These are phyloP conservation scores for Stagonosporopsis cucurbitacearum DNA, from an alignment of 2,329 filamentous ascomycete species.

Conservation along the genomic window DNA sequence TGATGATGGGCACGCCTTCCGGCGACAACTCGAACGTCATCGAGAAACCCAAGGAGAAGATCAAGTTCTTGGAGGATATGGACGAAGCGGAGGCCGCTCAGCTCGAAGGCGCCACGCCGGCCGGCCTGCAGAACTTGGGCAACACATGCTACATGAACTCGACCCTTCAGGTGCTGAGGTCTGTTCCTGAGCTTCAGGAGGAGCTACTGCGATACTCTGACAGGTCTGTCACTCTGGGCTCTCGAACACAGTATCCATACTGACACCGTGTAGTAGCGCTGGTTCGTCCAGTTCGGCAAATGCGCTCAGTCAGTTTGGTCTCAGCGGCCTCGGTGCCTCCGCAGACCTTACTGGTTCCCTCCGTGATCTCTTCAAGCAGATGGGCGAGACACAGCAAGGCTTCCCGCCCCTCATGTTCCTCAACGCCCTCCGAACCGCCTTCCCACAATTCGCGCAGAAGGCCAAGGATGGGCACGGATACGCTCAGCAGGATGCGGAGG, in stretches of 20 bases:
- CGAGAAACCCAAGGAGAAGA: constrained; percentile 75
- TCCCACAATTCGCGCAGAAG: constrained; percentile 92
- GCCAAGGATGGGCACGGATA: constrained; percentile 82
- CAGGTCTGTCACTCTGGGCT: constrained; percentile 33
- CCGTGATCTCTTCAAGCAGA: constrained; percentile 83
- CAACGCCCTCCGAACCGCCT: constrained; percentile 75
- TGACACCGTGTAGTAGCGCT: constrained; percentile 36
- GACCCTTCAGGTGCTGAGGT: constrained; percentile 86
- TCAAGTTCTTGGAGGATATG: constrained; percentile 97
- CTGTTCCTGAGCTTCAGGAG: constrained; percentile 88
- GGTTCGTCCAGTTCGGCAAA: constrained; percentile 42
- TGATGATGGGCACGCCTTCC: constrained; percentile 94
- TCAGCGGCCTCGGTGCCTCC: constrained; percentile 64
- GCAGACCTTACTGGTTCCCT: constrained; percentile 79
- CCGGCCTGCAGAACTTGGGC: constrained; percentile 88
- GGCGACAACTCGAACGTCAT: constrained; percentile 66
- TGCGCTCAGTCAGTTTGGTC: constrained; percentile 58
- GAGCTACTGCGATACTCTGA: constrained; percentile 70
- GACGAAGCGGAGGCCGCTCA: constrained; percentile 88
- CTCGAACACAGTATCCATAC: neutral
- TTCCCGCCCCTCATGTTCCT: constrained; percentile 85
- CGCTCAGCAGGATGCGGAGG: constrained; percentile 98
- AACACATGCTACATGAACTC: constrained; percentile 99
- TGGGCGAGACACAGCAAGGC: constrained; percentile 88
- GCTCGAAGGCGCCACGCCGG: constrained; percentile 82